phyloP scores from a whole-genome alignment of 1,139 yeast genomes.

The Candida mesenterica region DNA sequence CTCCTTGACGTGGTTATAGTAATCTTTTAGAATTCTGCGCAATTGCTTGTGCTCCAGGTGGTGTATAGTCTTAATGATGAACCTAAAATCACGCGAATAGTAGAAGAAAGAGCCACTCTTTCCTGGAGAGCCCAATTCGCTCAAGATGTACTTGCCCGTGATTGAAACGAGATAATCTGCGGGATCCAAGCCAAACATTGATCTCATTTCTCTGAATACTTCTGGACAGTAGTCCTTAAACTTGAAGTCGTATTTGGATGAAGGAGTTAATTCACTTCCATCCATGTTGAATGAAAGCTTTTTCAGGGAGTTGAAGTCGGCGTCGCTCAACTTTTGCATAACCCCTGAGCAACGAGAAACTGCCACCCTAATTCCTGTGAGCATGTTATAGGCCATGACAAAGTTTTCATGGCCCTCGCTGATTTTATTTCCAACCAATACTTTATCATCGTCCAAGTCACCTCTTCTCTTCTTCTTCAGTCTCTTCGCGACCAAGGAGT shows the following conservation, averaged over 20 bases:
- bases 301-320: constrained; percentile 68
- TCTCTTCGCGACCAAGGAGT: constrained; percentile 41
- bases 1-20: constrained; percentile 74
- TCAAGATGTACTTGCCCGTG: constrained; percentile 87
- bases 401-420: constrained; percentile 92
- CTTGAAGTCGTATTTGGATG: constrained; percentile 92
- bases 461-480: constrained; percentile 30
- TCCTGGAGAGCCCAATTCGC: constrained; percentile 95
- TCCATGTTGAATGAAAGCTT: constrained; percentile 84
- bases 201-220: constrained; percentile 83
- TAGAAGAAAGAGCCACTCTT: constrained; percentile 96
- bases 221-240: constrained; percentile 96
- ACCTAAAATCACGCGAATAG: constrained; percentile 89
- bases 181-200: constrained; percentile 82
- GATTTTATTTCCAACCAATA: constrained; percentile 76
- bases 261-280: constrained; percentile 89
- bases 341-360: constrained; percentile 90
- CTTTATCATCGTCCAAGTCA: constrained; percentile 60
- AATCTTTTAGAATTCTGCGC: constrained; percentile 69
- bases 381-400: constrained; percentile 94
- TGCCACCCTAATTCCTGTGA: constrained; percentile 94
- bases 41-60: constrained; percentile 88
- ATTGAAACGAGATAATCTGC: constrained; percentile 92
- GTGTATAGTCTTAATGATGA: constrained; percentile 93
- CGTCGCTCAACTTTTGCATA: constrained; percentile 66